Base-by-base conservation (phyloP, 176 grass and related monocot species). In the Carex parvula region DNA sequence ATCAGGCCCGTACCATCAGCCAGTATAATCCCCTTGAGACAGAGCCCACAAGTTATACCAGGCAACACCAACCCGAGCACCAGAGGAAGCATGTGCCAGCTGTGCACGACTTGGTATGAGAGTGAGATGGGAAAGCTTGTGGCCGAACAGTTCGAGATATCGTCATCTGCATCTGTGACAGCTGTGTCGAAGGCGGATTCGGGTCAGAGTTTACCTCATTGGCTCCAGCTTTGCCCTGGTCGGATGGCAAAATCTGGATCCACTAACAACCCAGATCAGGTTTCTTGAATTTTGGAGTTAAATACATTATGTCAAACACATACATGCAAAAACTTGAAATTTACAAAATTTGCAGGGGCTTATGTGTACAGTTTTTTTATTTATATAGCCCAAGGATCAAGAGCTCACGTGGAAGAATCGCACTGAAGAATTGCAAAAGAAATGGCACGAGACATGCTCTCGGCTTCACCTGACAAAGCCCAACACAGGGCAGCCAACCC, bases 401-500 rank as follows among this genome's bases (percentile, higher is more conserved):
- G 91, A 91, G 56, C 74, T 86, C 21, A 62, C 81, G 77, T 72
- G 83, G 87, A 99, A 94, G 87, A 83, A 89, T 70, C 86, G 39
- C 50, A 67, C 50, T 1, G 84, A 88, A 71, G 93, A 94, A 84
- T 85, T 99, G 76, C 93, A 94, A 79, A 90, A 91, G 66, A 99
- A 87, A 89, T 96, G 97, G 91, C 65, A 41, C 8, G 90, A 95
- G n/a, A 88, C 53, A 0, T 99, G 97, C 29, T 39, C 85, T 53
- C 85, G 35, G 6, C 83, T 90, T 70, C 93, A 96, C 17, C 54
- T 85, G 2, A 16, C n/a, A 62, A 70, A 62, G 62, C 30, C 58
- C 16, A 79, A 52, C 61, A 84, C 68, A 80, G 85, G 69, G 44
- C 60, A 57, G n/a, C 85, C 90, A 5, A 79, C 71, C 8, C 71